phyloP scores from a whole-genome alignment of 164 flowering plant species.

The Cinnamomum chago region DNA sequence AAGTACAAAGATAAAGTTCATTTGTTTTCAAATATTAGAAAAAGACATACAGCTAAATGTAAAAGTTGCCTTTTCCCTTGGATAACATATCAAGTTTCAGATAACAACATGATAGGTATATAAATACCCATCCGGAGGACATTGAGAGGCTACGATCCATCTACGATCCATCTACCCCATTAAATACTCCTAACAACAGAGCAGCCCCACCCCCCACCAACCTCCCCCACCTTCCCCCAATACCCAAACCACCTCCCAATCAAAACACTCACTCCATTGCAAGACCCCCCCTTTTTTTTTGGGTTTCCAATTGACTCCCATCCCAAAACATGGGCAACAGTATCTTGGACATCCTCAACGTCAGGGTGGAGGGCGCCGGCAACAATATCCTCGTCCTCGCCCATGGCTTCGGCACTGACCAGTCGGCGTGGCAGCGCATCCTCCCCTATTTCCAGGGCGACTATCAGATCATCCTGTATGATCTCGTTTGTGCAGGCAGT shows the following conservation, averaged over 20 bases:
- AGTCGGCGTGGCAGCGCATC: conserved; percentile 87
- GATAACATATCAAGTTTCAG: too few relatives aligned
- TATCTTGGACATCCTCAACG: conserved; percentile 72
- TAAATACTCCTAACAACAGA: too few relatives aligned
- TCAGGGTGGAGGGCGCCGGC: conserved; percentile 66
- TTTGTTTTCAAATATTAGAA: too few relatives aligned
- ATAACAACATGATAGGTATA: too few relatives aligned
- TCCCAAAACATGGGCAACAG: conserved; percentile 4
- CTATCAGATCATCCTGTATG: conserved; percentile 66
- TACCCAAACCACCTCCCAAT: background rate
- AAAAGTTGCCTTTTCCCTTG: too few relatives aligned
- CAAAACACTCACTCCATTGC: background rate
- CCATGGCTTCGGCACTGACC: conserved; percentile 95
- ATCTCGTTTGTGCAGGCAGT: conserved; percentile 91
- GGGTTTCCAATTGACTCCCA: too few relatives aligned
- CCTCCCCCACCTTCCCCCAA: background rate
- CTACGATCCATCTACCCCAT: too few relatives aligned
- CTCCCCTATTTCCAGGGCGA: conserved; percentile 55
- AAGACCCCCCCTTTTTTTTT: background rate
- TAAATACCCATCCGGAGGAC: too few relatives aligned
- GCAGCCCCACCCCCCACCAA: background rate
- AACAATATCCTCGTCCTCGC: conserved; percentile 61
- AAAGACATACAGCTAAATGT: too few relatives aligned
- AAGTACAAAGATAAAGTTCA: too few relatives aligned
- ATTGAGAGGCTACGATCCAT: too few relatives aligned